Evolutionary conservation across 2,329 filamentous ascomycete genomes (phyloP).

Genomic region (Madurella fahalii): DNA sequence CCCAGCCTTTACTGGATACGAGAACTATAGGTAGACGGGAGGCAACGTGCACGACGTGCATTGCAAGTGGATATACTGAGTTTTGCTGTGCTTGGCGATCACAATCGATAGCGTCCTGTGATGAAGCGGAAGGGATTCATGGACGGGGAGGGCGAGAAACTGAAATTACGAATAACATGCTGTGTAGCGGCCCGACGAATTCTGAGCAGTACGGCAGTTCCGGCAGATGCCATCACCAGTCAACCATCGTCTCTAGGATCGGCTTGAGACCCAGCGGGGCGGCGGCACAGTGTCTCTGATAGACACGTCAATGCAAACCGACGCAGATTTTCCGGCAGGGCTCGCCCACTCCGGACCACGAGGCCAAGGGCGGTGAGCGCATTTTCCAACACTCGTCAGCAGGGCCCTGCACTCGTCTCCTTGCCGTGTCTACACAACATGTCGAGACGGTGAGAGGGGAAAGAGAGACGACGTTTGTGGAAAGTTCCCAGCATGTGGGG

Average conservation of each 20-base stretch:
- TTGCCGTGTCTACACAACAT: neutral
- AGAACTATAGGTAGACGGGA: no score
- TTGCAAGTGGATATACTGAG: no score
- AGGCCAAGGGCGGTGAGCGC: neutral
- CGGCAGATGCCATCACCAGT: conserved; percentile 12
- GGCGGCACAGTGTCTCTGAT: conserved; percentile 14
- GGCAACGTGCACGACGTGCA: no score
- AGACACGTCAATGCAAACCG: neutral
- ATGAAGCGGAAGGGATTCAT: no score
- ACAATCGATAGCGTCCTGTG: no score
- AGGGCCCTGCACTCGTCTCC: neutral
- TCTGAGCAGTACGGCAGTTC: neutral
- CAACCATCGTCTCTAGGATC: neutral
- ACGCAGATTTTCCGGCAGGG: no score
- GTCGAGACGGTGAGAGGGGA: neutral
- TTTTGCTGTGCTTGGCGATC: no score
- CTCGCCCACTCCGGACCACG: neutral
- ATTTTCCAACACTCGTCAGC: neutral
- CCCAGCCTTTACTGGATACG: no score
- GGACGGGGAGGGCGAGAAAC: no score
- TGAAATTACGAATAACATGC: no score
- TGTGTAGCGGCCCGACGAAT: no score
- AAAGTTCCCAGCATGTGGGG: conserved; percentile 13
- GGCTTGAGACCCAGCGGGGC: neutral
- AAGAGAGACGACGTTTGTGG: neutral